Percentiles rank a stretch among this genome's conserved stretches.
phyloP scores from a whole-genome alignment of 352 stramenopile species.

The Globisporangium heterothallicum region DNA sequence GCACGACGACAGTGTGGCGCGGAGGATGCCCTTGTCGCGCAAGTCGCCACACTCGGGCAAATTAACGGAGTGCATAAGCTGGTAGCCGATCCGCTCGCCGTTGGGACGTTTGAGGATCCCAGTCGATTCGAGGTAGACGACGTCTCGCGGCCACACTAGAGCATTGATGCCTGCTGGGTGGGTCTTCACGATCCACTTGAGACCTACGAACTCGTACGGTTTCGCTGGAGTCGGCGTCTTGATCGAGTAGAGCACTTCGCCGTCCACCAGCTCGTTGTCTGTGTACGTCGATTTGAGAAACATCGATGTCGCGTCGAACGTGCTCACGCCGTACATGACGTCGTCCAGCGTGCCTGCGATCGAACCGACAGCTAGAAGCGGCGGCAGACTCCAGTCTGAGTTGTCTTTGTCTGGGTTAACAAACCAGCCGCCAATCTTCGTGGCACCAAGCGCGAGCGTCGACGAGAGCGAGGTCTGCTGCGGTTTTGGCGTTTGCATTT shows the following conservation, averaged over 20 bases:
- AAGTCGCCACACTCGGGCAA: conserved; percentile 28
- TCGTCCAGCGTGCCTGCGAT: conserved; percentile 42
- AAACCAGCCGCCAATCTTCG: conserved; percentile 10
- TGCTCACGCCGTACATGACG: conserved; percentile 51
- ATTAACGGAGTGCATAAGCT: conserved; percentile 45
- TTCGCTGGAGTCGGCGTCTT: conserved; percentile 29
- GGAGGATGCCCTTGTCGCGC: conserved; percentile 27
- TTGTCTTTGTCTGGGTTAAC: conserved; percentile 11
- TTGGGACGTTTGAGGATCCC: conserved; percentile 26
- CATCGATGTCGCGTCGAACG: conserved; percentile 44
- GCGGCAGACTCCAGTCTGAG: conserved; percentile 22
- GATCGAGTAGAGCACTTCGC: conserved; percentile 41
- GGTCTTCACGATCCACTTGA: conserved; percentile 42
- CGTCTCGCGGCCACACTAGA: conserved; percentile 34
- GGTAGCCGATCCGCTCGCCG: conserved; percentile 43
- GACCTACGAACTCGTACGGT: conserved; percentile 37
- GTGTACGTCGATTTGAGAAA: conserved; percentile 45
- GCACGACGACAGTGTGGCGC: conserved; percentile 30
- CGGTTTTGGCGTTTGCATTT: not conserved
- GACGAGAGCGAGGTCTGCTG: not conserved
- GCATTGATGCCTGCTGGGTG: conserved; percentile 20
- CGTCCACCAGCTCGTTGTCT: conserved; percentile 43
- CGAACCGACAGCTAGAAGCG: conserved; percentile 36
- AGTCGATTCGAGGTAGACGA: conserved; percentile 17
- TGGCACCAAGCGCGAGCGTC: conserved; percentile 12